A percentile compares a stretch with the other conserved stretches of the same genome.
phyloP scores from a whole-genome alignment of 441 rosid genomes.

The Corymbia calophylla region DNA sequence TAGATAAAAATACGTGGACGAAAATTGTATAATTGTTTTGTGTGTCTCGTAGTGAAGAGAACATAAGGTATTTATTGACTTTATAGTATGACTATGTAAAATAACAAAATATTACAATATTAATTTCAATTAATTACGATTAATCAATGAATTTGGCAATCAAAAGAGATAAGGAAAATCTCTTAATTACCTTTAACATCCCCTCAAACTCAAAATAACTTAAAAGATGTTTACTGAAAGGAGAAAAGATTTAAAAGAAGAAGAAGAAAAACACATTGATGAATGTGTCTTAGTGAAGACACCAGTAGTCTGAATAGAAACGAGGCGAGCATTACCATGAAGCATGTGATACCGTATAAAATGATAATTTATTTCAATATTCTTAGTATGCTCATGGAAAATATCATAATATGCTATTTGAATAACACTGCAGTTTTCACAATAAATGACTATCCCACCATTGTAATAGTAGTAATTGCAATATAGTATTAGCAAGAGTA shows the following conservation, averaged over 20 bases:
- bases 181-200: neutral
- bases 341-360: neutral
- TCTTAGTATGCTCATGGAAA: neutral
- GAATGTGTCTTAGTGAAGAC: neutral
- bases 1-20: neutral
- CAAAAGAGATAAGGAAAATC: neutral
- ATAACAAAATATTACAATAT: too few species aligned
- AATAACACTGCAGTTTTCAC: too few species aligned
- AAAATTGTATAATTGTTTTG: too few species aligned
- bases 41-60: neutral
- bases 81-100: too few species aligned
- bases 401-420: too few species aligned
- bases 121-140: too few species aligned
- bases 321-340: neutral
- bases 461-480: too few species aligned
- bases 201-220: neutral
- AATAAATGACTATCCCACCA: too few species aligned
- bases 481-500: too few species aligned
- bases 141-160: neutral
- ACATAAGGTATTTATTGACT: neutral
- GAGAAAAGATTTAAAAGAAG: neutral
- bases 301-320: neutral
- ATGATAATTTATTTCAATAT: neutral
- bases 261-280: neutral
- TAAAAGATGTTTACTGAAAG: neutral